phyloP scores from a whole-genome alignment of 176 grass and related monocot species.

The Elymus sibiricus region DNA sequence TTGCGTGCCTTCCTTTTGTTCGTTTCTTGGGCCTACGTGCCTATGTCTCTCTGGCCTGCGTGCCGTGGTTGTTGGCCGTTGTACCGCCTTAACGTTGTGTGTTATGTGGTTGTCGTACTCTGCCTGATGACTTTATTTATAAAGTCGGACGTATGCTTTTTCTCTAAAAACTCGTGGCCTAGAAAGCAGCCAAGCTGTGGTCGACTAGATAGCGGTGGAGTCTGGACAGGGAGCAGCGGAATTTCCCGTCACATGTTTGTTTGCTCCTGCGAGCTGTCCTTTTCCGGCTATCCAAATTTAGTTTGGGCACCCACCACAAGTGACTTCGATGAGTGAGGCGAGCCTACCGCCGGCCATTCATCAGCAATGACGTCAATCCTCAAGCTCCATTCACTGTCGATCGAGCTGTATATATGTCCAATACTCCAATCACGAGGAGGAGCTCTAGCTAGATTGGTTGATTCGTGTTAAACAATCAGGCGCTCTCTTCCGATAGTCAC shows the following conservation, averaged over 20 bases:
- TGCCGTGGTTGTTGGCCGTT: too few species aligned
- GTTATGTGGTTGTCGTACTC: too few species aligned
- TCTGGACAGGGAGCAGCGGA: neutral
- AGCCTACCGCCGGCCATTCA: neutral
- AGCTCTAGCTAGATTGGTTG: neutral
- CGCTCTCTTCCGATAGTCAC: neutral
- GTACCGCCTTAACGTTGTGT: too few species aligned
- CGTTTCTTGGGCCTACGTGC: too few species aligned
- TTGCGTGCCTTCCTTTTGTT: too few species aligned
- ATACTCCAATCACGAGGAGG: too few species aligned
- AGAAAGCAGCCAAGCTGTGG: neutral
- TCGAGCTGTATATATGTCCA: neutral
- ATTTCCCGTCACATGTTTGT: neutral
- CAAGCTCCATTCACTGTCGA: neutral
- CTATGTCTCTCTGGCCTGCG: too few species aligned
- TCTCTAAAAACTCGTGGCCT: neutral
- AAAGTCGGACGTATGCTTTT: too few species aligned
- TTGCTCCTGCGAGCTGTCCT: neutral
- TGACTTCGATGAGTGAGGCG: neutral
- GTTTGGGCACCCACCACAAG: neutral
- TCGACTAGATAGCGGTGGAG: too few species aligned
- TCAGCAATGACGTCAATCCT: slow-evolving; percentile 24
- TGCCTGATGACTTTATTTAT: too few species aligned
- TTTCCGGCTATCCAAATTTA: neutral
- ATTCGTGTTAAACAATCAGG: neutral